Evolutionary conservation across 352 stramenopile genomes (phyloP).

Genomic region (Poterioochromonas sp.): DNA sequence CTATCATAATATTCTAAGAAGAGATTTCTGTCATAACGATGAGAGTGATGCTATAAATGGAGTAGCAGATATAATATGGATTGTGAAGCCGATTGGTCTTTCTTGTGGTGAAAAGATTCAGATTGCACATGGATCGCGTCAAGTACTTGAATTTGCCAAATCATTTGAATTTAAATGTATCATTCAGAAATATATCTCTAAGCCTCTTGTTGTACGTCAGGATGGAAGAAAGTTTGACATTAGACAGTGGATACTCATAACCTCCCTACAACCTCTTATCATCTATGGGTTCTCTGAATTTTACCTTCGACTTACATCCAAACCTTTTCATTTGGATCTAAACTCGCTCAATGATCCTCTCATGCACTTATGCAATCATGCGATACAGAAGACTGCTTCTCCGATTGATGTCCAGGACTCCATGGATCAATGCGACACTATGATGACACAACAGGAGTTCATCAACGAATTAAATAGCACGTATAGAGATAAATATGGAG

Average conservation of each 20-base stretch:
- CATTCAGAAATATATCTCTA: constrained; percentile 61
- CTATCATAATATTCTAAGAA: too few species aligned
- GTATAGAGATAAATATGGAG: background rate
- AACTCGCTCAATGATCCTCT: background rate
- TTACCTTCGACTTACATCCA: constrained; percentile 65
- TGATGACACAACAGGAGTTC: background rate
- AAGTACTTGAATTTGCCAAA: background rate
- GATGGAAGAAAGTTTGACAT: constrained; percentile 54
- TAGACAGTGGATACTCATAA: constrained; percentile 79
- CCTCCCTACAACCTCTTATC: constrained; percentile 78
- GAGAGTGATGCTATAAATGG: too few species aligned
- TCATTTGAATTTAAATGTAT: constrained; percentile 45
- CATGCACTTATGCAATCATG: constrained; percentile 3
- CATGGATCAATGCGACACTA: background rate
- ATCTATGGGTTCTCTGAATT: constrained; percentile 80
- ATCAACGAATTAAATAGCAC: too few species aligned
- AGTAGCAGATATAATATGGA: constrained; percentile 10
- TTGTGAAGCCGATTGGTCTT: constrained; percentile 12
- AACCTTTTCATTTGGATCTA: background rate
- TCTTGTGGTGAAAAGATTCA: constrained; percentile 5
- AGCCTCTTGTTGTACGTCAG: constrained; percentile 50
- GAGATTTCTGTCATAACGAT: too few species aligned
- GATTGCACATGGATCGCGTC: background rate
- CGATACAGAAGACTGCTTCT: background rate
- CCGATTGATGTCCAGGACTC: background rate